These are phyloP conservation scores for Porphyrellus sp. DNA, from an alignment of 1,284 basidiomycete genomes.

Conservation along the genomic window DNA sequence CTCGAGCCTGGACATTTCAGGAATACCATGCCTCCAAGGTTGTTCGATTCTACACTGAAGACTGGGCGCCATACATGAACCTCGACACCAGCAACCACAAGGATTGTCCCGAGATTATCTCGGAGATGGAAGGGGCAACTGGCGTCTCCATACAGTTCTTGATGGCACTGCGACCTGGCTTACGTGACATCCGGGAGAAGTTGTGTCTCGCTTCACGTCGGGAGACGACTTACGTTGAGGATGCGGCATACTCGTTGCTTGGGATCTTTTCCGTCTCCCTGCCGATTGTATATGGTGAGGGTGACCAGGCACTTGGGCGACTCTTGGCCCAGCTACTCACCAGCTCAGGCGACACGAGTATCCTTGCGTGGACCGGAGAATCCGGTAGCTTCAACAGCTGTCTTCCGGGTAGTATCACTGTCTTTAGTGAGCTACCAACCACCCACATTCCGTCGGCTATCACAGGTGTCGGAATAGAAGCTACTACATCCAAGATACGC, in stretches of 20 bases:
- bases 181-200: neutral
- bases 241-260: constrained; percentile 1
- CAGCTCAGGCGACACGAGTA: neutral
- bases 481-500: neutral
- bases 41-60: neutral
- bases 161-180: neutral
- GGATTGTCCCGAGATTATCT: neutral
- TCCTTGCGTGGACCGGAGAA: neutral
- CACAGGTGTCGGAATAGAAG: neutral
- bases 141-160: neutral
- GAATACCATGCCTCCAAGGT: constrained; percentile 6
- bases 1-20: constrained; percentile 15
- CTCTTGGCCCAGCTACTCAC: constrained; percentile 1
- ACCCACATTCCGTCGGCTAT: neutral
- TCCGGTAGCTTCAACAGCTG: neutral
- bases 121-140: constrained; percentile 2
- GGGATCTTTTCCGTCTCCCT: neutral
- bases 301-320: neutral
- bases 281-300: neutral
- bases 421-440: neutral
- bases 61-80: neutral
- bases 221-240: neutral
- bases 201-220: neutral
- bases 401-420: neutral
- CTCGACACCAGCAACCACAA: neutral